Conservation (phyloP, 2,329 filamentous ascomycete species). For the Cadophora gregata region DNA sequence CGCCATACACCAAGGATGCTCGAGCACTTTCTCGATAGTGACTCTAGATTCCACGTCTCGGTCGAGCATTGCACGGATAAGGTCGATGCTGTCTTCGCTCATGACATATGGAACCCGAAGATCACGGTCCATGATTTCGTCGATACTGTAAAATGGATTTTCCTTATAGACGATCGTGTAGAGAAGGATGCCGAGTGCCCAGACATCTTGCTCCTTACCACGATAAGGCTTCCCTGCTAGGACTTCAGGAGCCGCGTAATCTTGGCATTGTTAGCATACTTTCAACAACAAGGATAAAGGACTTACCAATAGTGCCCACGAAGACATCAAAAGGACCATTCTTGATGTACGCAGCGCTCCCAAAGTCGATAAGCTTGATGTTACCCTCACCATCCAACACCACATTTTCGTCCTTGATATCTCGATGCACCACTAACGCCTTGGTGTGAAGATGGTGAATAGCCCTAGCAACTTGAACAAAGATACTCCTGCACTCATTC, state of each 20-base stretch:
- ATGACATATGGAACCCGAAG: slow-evolving; percentile 87
- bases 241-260: slow-evolving; percentile 98
- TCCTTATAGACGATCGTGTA: slow-evolving; percentile 99
- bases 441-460: slow-evolving; percentile 91
- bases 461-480: slow-evolving; percentile 88
- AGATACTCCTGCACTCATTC: slow-evolving; percentile 90
- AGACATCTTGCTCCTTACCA: slow-evolving; percentile 97
- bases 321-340: slow-evolving; percentile 98
- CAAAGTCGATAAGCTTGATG: slow-evolving; percentile 98
- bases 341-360: slow-evolving; percentile 97
- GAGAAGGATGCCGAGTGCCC: slow-evolving; percentile 94
- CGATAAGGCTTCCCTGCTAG: slow-evolving; percentile 89
- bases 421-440: slow-evolving; percentile 90
- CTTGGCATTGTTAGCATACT: slow-evolving; percentile 53
- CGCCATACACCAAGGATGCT: slow-evolving; percentile 75
- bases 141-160: slow-evolving; percentile 98
- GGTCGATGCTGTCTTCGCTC: slow-evolving; percentile 90
- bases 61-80: slow-evolving; percentile 91
- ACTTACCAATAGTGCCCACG: slow-evolving; percentile 93
- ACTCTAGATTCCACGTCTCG: slow-evolving; percentile 83
- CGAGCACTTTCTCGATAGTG: slow-evolving; percentile 85
- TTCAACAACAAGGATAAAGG: background rate
- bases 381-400: slow-evolving; percentile 93
- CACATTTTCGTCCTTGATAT: slow-evolving; percentile 99
- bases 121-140: slow-evolving; percentile 98